These are phyloP conservation scores for Linderina pennispora DNA, from an alignment of 192 early-diverging fungal species.

Conservation along the genomic window DNA sequence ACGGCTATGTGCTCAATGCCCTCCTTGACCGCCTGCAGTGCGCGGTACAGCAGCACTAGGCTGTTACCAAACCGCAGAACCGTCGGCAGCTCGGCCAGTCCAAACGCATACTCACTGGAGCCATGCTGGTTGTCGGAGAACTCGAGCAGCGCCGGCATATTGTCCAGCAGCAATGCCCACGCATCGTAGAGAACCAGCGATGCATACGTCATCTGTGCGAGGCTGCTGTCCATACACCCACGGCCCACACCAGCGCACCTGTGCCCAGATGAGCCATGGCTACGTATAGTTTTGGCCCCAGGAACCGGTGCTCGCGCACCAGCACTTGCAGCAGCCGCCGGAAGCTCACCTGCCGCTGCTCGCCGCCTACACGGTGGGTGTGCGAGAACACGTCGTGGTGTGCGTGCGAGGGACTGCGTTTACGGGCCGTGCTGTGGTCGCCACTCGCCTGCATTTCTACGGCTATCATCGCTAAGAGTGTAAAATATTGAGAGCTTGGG, in stretches of 20 bases:
- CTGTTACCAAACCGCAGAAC: constrained; percentile 35
- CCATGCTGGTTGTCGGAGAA: constrained; percentile 20
- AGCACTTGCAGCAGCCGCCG: constrained; percentile 18
- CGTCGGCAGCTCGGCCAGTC: constrained; percentile 15
- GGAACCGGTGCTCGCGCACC: constrained; percentile 13
- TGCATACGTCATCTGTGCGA: constrained; percentile 26
- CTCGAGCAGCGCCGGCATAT: constrained; percentile 21
- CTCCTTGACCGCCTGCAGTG: constrained; percentile 34
- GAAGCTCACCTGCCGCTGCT: constrained; percentile 11
- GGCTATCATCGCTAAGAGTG: no score
- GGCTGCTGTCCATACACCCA: constrained; percentile 16
- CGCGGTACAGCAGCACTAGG: constrained; percentile 27
- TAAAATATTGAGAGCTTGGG: no score
- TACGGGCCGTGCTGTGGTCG: no score
- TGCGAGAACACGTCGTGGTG: not conserved
- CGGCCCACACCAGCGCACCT: constrained; percentile 13
- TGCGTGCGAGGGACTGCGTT: not conserved
- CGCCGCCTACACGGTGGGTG: not conserved
- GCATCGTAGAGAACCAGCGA: constrained; percentile 29
- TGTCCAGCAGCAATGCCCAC: constrained; percentile 17
- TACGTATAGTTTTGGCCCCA: constrained; percentile 20
- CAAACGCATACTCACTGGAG: constrained; percentile 28
- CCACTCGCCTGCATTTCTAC: no score
- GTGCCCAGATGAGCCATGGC: constrained; percentile 7
- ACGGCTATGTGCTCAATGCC: constrained; percentile 31